phyloP scores from a whole-genome alignment of 2,329 filamentous ascomycete genomes.

The Colletotrichum higginsianum region DNA sequence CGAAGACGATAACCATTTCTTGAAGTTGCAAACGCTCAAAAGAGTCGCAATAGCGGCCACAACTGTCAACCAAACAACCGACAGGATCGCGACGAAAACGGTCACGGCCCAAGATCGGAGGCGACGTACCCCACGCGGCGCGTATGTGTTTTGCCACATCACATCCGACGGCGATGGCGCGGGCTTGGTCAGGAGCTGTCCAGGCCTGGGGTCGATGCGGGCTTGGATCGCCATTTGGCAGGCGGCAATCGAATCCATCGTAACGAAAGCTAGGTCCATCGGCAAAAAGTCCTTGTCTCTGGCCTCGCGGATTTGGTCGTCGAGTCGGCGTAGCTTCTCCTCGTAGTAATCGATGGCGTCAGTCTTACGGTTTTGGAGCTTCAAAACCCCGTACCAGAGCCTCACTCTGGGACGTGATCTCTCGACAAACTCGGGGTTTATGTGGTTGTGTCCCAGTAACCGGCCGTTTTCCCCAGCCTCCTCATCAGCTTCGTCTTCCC shows the following conservation, averaged over 20 bases:
- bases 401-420: conserved; percentile 76
- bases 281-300: conserved; percentile 83
- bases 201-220: conserved; percentile 89
- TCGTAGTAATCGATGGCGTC: conserved; percentile 97
- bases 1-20: conserved; percentile 75
- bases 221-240: conserved; percentile 97
- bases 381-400: conserved; percentile 84
- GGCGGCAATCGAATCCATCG: conserved; percentile 95
- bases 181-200: conserved; percentile 85
- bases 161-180: conserved; percentile 93
- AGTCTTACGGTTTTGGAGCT: conserved; percentile 78
- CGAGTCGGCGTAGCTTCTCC: conserved; percentile 83
- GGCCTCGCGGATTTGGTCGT: conserved; percentile 79
- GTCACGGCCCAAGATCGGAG: conserved; percentile 88
- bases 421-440: conserved; percentile 52
- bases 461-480: conserved; percentile 70
- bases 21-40: conserved; percentile 85
- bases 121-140: conserved; percentile 80
- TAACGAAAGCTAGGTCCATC: conserved; percentile 92
- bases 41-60: conserved; percentile 84
- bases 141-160: conserved; percentile 95
- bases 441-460: conserved; percentile 62
- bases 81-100: conserved; percentile 84
- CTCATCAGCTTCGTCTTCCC: conserved; percentile 55
- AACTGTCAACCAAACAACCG: conserved; percentile 89